phyloP scores from a whole-genome alignment of 2,329 filamentous ascomycete genomes.

The Fusarium cyanostomum region DNA sequence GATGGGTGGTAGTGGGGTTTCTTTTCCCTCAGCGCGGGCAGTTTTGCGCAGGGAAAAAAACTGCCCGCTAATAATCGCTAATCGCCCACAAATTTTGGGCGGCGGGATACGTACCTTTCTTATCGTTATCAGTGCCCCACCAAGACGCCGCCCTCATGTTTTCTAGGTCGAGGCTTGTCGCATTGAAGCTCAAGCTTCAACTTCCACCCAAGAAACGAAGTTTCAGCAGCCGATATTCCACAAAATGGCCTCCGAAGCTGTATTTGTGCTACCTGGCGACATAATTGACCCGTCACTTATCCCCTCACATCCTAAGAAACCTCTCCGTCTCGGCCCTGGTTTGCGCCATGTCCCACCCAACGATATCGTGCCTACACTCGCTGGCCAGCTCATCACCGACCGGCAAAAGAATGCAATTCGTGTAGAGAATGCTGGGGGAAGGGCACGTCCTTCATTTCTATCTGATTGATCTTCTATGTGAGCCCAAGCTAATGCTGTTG shows the following conservation, averaged over 20 bases:
- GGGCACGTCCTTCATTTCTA: conserved; percentile 58
- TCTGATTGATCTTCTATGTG: not conserved
- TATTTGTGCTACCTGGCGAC: conserved; percentile 85
- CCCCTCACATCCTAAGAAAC: conserved; percentile 72
- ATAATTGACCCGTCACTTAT: conserved; percentile 71
- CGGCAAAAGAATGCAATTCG: conserved; percentile 79
- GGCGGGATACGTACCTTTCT: conserved; percentile 29
- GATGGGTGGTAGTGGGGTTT: conserved; percentile 41
- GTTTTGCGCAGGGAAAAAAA: conserved; percentile 42
- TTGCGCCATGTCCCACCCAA: conserved; percentile 83
- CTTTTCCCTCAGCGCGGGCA: conserved; percentile 39
- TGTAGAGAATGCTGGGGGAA: conserved; percentile 75
- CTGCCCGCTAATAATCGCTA: conserved; percentile 40
- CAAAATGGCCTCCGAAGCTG: conserved; percentile 65
- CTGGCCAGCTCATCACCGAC: conserved; percentile 74
- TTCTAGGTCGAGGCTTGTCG: conserved; percentile 26
- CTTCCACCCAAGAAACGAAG: not conserved
- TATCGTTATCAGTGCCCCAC: conserved; percentile 35
- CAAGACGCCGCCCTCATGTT: conserved; percentile 13
- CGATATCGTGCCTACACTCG: conserved; percentile 74
- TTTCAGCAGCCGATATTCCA: conserved; percentile 1
- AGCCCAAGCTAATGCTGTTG: conserved; percentile 5
- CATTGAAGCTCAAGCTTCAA: conserved; percentile 19
- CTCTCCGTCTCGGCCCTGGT: conserved; percentile 84
- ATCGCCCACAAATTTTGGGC: conserved; percentile 35